A percentile compares a stretch with the other conserved stretches of the same genome.
Evolutionary conservation across 768 basidiomycete species (phyloP).

Genomic region (Dioszegia aurantiaca): DNA sequence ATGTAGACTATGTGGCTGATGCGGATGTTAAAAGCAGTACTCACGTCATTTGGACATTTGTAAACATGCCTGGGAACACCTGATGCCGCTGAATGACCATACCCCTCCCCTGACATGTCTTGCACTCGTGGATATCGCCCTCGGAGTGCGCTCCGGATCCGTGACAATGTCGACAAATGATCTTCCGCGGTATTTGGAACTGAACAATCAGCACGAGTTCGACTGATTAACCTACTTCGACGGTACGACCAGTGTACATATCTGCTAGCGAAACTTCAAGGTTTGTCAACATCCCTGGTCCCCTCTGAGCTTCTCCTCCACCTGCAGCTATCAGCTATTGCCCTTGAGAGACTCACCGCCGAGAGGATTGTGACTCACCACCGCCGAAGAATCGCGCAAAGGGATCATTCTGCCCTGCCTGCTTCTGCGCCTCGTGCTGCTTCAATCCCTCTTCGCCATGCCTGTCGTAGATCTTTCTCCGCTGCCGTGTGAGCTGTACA

Average conservation of each 20-base stretch:
- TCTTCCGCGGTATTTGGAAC: constrained; percentile 88
- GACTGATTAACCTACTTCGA: constrained; percentile 62
- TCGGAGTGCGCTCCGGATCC: constrained; percentile 91
- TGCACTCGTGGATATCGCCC: constrained; percentile 79
- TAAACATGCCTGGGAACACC: constrained; percentile 96
- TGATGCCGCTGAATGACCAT: constrained; percentile 83
- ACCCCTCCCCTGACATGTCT: constrained; percentile 77
- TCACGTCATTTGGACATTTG: constrained; percentile 78
- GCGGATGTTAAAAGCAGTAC: constrained; percentile 8
- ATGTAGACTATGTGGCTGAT: no score
- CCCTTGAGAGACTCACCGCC: neutral
- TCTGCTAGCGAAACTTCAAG: constrained; percentile 78
- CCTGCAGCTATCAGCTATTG: constrained; percentile 5
- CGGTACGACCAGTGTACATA: constrained; percentile 79
- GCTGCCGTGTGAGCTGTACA: constrained; percentile 56
- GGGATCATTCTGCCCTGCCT: constrained; percentile 87
- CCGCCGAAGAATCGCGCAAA: constrained; percentile 90
- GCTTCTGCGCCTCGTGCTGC: constrained; percentile 64
- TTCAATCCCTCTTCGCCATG: constrained; percentile 91
- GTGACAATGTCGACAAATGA: constrained; percentile 94
- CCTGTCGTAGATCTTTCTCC: constrained; percentile 88
- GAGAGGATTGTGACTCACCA: constrained; percentile 47
- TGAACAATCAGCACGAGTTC: constrained; percentile 46
- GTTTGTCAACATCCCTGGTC: constrained; percentile 53
- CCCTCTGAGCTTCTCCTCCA: constrained; percentile 48